These are phyloP conservation scores for Plasmodium fragile DNA, from an alignment of 169 alveolate species.

Conservation along the genomic window DNA sequence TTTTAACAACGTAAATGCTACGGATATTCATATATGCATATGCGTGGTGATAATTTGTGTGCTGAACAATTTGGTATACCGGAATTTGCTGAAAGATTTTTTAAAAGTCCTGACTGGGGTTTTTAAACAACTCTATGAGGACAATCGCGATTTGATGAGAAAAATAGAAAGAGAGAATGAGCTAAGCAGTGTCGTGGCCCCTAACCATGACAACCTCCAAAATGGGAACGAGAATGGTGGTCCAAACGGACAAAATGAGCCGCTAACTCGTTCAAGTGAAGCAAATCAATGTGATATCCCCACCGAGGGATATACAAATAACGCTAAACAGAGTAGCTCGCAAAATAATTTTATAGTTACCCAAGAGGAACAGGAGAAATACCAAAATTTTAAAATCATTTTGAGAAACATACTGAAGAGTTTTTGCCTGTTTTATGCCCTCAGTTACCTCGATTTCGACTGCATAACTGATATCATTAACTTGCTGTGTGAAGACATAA, in stretches of 20 bases:
- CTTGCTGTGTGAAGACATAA: slow-evolving; percentile 61
- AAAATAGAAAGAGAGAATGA: slow-evolving; percentile 48
- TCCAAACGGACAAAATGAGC: background rate
- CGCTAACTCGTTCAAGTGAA: background rate
- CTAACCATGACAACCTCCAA: background rate
- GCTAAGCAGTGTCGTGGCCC: background rate
- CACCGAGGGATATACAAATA: background rate
- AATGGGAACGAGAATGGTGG: background rate
- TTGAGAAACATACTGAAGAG: slow-evolving; percentile 55
- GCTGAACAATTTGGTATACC: slow-evolving; percentile 43
- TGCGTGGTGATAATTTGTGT: slow-evolving; percentile 44
- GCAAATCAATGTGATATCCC: background rate
- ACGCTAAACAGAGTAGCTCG: background rate
- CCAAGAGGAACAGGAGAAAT: slow-evolving; percentile 46
- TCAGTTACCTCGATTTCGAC: slow-evolving; percentile 59
- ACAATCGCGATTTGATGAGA: slow-evolving; percentile 33
- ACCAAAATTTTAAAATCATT: slow-evolving; percentile 48
- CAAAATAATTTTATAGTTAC: background rate
- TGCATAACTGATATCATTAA: slow-evolving; percentile 65
- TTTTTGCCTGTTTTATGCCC: slow-evolving; percentile 58
- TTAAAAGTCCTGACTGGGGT: slow-evolving; percentile 16
- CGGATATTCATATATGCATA: slow-evolving; percentile 67
- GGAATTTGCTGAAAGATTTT: slow-evolving; percentile 41
- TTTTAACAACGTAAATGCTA: slow-evolving; percentile 49
- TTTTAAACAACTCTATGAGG: slow-evolving; percentile 25